Evolutionary conservation across 345 rosid genomes (phyloP).

Genomic region (Hibiscus mutabilis): DNA sequence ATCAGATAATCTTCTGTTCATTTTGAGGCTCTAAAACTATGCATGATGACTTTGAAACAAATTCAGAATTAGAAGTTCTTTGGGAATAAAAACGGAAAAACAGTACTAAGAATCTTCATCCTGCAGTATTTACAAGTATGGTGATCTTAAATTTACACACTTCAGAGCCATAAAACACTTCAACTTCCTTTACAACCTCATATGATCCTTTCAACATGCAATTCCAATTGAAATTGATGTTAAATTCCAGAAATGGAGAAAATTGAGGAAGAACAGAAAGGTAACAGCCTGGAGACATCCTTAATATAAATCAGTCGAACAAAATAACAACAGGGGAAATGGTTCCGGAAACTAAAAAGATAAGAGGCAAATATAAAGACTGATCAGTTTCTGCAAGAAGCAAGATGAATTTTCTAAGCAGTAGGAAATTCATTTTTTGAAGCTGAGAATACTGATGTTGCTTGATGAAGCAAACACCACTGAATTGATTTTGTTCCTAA

Average conservation of each 20-base stretch:
- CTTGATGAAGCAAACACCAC: not conserved
- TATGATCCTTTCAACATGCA: too few species aligned
- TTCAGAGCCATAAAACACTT: not conserved
- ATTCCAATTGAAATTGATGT: not conserved
- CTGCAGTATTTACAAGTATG: not conserved
- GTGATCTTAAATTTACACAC: not conserved
- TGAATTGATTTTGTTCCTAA: not conserved
- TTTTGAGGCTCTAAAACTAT: not conserved
- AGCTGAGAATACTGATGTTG: not conserved
- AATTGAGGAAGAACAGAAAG: not conserved
- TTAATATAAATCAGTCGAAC: not conserved
- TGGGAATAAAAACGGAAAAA: not conserved
- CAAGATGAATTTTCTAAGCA: not conserved
- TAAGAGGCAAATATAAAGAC: not conserved
- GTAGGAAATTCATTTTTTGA: not conserved
- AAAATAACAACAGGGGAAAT: not conserved
- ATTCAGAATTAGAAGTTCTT: not conserved
- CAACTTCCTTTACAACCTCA: too few species aligned
- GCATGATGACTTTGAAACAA: not conserved
- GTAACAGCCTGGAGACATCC: not conserved
- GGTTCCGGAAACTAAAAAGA: not conserved
- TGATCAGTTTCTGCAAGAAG: not conserved
- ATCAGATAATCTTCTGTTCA: not conserved
- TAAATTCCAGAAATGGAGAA: not conserved
- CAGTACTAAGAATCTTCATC: not conserved